Conservation (phyloP, 2,329 filamentous ascomycete species). For the Davidsoniella neocaledoniae region DNA sequence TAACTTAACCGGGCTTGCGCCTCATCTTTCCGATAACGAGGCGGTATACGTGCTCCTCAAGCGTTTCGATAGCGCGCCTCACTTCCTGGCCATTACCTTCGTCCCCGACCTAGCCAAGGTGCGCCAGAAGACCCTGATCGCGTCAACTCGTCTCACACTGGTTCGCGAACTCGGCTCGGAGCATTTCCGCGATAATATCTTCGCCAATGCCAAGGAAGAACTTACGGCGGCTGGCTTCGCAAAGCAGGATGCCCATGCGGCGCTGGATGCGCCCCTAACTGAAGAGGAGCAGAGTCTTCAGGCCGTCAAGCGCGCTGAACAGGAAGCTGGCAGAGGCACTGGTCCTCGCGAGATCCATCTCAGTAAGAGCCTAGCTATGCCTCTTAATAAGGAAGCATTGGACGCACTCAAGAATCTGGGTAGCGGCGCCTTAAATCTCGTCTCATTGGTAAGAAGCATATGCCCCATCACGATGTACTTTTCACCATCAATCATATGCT, state of each 20-base stretch:
- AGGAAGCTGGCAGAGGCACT: conserved; percentile 55
- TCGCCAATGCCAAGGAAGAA: conserved; percentile 53
- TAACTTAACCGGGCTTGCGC: conserved; percentile 45
- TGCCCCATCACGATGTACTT: background rate
- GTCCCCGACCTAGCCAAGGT: conserved; percentile 65
- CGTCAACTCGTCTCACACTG: conserved; percentile 57
- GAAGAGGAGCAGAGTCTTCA: conserved; percentile 58
- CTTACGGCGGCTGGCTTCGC: conserved; percentile 52
- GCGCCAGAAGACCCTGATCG: conserved; percentile 76
- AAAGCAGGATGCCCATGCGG: conserved; percentile 52
- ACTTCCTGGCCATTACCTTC: conserved; percentile 57
- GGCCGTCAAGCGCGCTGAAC: conserved; percentile 59
- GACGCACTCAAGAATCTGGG: conserved; percentile 44
- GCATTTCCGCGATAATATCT: conserved; percentile 61
- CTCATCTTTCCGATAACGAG: conserved; percentile 46
- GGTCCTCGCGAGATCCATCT: conserved; percentile 40
- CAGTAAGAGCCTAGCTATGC: conserved; percentile 40
- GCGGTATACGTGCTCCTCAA: conserved; percentile 64
- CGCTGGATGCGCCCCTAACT: conserved; percentile 53
- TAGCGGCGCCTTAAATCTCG: conserved; percentile 33
- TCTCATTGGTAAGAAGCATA: conserved; percentile 42
- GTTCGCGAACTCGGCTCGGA: conserved; percentile 63
- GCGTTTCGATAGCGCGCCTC: conserved; percentile 39
- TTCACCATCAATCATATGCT: background rate
- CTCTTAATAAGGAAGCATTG: conserved; percentile 45